phyloP scores from a whole-genome alignment of 306 rosid species.

The Vachellia collinsii region DNA sequence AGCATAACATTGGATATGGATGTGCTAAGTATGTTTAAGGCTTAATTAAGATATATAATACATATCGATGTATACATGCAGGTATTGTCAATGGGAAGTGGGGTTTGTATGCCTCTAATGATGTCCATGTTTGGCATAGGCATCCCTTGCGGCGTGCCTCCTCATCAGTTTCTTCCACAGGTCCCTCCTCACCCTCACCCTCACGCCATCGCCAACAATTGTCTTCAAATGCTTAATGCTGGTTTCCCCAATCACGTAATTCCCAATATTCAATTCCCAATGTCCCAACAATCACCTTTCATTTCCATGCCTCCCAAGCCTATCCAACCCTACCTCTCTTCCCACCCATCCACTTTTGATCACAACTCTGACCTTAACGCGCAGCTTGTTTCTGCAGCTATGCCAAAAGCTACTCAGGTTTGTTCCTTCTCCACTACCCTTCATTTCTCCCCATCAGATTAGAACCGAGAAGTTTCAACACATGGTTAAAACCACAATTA shows the following conservation, averaged over 20 bases:
- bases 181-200: too few relatives aligned
- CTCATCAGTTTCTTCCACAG: slow-evolving; percentile 17
- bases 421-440: background rate
- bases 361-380: slow-evolving; percentile 14
- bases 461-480: background rate
- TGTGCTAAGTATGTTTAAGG: background rate
- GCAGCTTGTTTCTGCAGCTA: slow-evolving; percentile 11
- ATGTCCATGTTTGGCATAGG: slow-evolving; percentile 34
- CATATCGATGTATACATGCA: slow-evolving; percentile 28
- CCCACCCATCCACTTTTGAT: slow-evolving; percentile 6
- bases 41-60: background rate
- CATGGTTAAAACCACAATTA: background rate
- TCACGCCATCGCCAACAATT: slow-evolving; percentile 30
- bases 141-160: slow-evolving; percentile 32
- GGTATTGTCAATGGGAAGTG: slow-evolving; percentile 56
- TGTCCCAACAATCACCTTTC: slow-evolving; percentile 40
- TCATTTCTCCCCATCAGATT: background rate
- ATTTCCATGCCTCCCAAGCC: slow-evolving; percentile 35
- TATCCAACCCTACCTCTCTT: slow-evolving; percentile 24
- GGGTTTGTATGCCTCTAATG: slow-evolving; percentile 49
- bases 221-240: slow-evolving; percentile 38
- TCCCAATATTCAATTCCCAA: slow-evolving; percentile 23
- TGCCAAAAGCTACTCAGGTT: slow-evolving; percentile 19
- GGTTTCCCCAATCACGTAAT: slow-evolving; percentile 46
- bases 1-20: background rate